Conservation (phyloP, 2,329 filamentous ascomycete species). For the Venturia effusa region DNA sequence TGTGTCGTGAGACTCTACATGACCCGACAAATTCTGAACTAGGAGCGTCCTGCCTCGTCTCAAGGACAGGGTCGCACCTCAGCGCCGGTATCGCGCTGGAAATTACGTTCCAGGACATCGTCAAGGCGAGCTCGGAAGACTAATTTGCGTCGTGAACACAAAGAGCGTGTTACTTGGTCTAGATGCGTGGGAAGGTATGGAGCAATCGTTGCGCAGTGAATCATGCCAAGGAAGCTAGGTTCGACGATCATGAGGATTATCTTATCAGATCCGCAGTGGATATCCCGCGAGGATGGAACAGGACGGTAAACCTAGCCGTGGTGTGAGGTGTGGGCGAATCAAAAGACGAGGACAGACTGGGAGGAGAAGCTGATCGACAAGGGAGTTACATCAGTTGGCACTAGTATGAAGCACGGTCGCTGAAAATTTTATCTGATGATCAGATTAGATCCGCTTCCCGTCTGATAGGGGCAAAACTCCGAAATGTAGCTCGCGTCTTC, state of each 20-base stretch:
- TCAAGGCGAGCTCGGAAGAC: neutral
- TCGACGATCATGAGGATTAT: neutral
- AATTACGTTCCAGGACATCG: neutral
- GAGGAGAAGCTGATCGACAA: neutral
- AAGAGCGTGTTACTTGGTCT: neutral
- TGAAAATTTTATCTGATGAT: conserved; percentile 4
- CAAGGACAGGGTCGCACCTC: neutral
- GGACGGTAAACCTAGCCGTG: neutral
- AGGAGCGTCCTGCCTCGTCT: neutral
- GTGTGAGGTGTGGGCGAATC: neutral
- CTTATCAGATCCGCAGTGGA: conserved; percentile 1
- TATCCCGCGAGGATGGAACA: neutral
- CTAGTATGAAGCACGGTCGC: neutral
- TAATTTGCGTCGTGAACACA: neutral
- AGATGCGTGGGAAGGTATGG: neutral
- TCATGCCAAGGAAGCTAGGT: neutral
- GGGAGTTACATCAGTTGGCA: neutral
- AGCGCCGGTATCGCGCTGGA: neutral
- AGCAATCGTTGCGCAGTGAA: neutral
- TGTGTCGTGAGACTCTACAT: neutral
- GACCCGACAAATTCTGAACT: neutral
- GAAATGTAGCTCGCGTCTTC: neutral
- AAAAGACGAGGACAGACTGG: neutral
- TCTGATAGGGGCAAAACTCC: neutral
- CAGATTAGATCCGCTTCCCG: neutral